Base-by-base conservation (phyloP, 2,329 filamentous ascomycete genomes). In the Ascochyta koolunga region DNA sequence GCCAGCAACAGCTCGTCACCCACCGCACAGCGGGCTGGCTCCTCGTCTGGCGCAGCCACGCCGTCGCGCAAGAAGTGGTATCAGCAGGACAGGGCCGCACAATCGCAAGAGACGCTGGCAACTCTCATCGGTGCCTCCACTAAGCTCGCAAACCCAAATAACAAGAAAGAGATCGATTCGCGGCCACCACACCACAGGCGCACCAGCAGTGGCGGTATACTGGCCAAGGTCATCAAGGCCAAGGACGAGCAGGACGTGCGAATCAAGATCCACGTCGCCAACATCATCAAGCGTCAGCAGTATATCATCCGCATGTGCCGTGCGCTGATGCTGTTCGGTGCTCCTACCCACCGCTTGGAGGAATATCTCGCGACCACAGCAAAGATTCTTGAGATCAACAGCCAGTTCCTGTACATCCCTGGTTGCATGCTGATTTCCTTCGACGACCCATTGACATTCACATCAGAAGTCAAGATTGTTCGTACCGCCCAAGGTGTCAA, bases 401-500 rank as follows among this genome's bases (percentile, higher is more conserved):
- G 88, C 22, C 91, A 96, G 66, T 96, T 93, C 62, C 79, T 96
- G 15, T 96, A 96, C 69, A 84, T 96, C 6, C 92, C 92, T 0
- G 90, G 90, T 0, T 95, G 90, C 68, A 96, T 96, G 92, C 89
- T 96, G 55, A 90, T 96, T 69, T 93, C 90, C 4, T 96, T 96
- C 68, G 91, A 85, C 67, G 89, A 93, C 70, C 69, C 75, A 7
- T 70, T 80, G 3, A 90, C 87, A 0, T 88, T 91, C 65, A 91
- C 89, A 0, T 87, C 88, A n/a, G 88, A 91, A 69, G 88, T 91
- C 59, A 89, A 90, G 76, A 82, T 92, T 37, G 86, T 91, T 13
- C 84, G 86, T n/a, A 82, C 85, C 0, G 75, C 78, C 0, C 88
- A 90, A 65, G 88, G 88, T 1, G 82, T 92, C 21, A 86, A 92